phyloP scores from a whole-genome alignment of 2,329 filamentous ascomycete genomes.

The Ophiostoma himal-ulmi region DNA sequence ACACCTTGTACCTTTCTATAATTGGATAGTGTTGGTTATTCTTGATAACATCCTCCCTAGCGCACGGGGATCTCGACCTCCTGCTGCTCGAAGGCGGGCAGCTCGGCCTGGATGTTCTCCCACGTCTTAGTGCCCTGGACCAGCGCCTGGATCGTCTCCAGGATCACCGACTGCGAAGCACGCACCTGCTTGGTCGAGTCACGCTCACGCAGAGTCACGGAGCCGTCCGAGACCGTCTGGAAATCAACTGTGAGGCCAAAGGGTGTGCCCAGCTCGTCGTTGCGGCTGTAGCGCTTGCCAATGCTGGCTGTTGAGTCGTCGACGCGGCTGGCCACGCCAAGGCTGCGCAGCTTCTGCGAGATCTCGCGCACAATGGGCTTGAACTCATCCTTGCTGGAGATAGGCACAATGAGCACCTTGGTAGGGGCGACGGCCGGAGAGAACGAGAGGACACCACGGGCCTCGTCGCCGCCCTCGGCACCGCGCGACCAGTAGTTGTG shows the following conservation, averaged over 20 bases:
- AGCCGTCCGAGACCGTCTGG: conserved; percentile 83
- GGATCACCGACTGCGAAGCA: conserved; percentile 71
- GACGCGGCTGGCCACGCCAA: conserved; percentile 75
- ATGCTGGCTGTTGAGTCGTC: conserved; percentile 90
- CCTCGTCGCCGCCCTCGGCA: conserved; percentile 66
- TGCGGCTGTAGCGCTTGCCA: conserved; percentile 88
- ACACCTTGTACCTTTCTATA: neutral
- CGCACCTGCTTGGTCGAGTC: conserved; percentile 90
- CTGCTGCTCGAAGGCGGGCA: conserved; percentile 82
- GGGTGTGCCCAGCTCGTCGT: conserved; percentile 92
- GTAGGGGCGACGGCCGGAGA: conserved; percentile 73
- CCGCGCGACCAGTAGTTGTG: conserved; percentile 89
- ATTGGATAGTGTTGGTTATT: neutral
- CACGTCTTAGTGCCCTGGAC: conserved; percentile 51
- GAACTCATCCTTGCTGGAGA: conserved; percentile 77
- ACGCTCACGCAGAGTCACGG: conserved; percentile 81
- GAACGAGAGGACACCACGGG: conserved; percentile 63
- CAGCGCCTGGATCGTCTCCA: conserved; percentile 60
- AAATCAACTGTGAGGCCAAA: conserved; percentile 94
- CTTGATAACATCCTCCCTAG: neutral
- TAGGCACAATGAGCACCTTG: conserved; percentile 86
- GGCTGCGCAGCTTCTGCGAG: conserved; percentile 66
- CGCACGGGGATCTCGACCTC: conserved; percentile 38
- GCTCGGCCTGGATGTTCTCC: conserved; percentile 65
- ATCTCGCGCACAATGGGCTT: conserved; percentile 67